Evolutionary conservation across 495 filamentous ascomycete species (phyloP).

Genomic region (Neurospora sp.): DNA sequence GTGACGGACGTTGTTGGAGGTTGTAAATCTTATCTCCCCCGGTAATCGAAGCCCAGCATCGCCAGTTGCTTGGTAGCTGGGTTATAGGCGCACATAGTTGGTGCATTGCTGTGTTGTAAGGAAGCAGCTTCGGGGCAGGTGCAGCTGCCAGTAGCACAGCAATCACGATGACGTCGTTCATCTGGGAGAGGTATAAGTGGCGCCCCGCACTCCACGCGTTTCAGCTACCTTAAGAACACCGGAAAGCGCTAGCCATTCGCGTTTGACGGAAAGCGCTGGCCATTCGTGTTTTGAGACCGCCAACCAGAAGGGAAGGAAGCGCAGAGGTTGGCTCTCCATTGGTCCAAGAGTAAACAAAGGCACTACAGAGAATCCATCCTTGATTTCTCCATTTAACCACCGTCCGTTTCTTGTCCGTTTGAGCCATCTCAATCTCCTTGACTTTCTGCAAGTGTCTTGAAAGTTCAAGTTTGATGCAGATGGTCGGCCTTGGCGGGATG

Average conservation of each 20-base stretch:
- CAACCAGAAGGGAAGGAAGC: not conserved
- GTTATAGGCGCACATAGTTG: not conserved
- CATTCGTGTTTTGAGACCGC: not conserved
- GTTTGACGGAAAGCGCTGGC: not conserved
- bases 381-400: not conserved
- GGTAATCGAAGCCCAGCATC: not conserved
- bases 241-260: not conserved
- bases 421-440: not conserved
- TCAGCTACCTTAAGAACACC: not conserved
- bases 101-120: not conserved
- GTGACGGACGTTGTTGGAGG: not conserved
- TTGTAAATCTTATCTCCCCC: not conserved
- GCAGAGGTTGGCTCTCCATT: not conserved
- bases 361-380: not conserved
- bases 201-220: not conserved
- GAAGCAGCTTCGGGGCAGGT: not conserved
- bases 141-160: not conserved
- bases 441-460: not conserved
- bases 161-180: slow-evolving; percentile 6
- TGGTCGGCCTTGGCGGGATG: not conserved
- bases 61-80: not conserved
- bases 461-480: not conserved
- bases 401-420: not conserved
- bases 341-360: not conserved
- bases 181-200: not conserved